Evolutionary conservation across 768 basidiomycete species (phyloP), one percentile per base, ranked within the genome.

Genomic region (Erythrobasidium yunnanense): DNA sequence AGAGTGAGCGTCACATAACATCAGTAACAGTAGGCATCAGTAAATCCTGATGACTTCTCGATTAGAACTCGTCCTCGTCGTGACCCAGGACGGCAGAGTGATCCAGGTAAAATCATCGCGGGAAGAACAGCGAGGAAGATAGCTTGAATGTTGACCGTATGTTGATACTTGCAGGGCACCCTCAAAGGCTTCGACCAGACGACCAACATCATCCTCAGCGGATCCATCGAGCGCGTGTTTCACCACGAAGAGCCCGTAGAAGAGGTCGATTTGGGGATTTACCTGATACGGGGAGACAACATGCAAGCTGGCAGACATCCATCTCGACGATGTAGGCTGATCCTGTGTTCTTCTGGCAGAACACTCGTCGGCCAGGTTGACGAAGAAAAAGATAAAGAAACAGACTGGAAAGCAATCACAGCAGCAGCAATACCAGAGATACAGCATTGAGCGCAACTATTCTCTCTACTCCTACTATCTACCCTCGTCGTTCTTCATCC

Each of bases 201-300:
- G 77, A 90, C 90, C 32, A 97, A 97, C 76, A 83, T 97, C 73
- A 90, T 99, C 70, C 83, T 99, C 65, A 86, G 92, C 15, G 88
- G 92, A 74, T 87, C 86, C 65, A 89, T 87, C 74, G 95, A 99
- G 75, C 85, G 93, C 71, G 85, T 96, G 33, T 97, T 88, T 76
- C 88, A 86, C 73, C 77, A 83, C 57, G 95, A 99, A 17, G 88
- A 88, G 72, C 87, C 87, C 42, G 90, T 95, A 27, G 89, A 96
- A 77, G 91, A 96, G 80, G 84, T 91, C 8, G 87, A 90, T 0
- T 80, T 97, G 25, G 95, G 95, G 0, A 80, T 97, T 49, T 97
- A 99, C 77, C 85, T 99, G 73, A 90, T 99, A 74, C 91, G 96
- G 73, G 95, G 95, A 1, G 95, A 99, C 75, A 91, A 91, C 82